Conservation (phyloP, 805 yeast genomes). For the Teunomyces panamensis region DNA sequence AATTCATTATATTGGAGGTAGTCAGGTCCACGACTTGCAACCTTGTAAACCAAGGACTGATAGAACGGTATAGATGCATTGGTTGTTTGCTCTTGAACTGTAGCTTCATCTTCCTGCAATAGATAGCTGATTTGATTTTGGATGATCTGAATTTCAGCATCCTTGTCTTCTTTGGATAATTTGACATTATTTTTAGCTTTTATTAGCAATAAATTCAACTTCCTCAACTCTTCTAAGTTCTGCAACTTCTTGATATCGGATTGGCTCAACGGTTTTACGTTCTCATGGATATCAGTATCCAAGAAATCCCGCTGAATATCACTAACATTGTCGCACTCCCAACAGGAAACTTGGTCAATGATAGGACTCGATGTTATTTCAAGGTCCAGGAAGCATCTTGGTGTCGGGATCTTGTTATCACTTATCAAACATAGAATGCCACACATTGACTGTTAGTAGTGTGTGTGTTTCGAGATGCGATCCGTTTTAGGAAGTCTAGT, state of each 20-base stretch:
- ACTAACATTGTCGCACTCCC: slow-evolving; percentile 12
- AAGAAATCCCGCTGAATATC: slow-evolving; percentile 8
- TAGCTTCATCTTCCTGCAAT: not conserved
- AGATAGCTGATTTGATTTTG: slow-evolving; percentile 14
- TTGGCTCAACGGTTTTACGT: slow-evolving; percentile 9
- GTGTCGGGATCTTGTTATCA: slow-evolving; percentile 10
- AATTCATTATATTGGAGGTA: slow-evolving; percentile 25
- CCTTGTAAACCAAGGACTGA: slow-evolving; percentile 6
- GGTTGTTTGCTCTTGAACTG: slow-evolving; percentile 1
- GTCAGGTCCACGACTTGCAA: slow-evolving; percentile 59
- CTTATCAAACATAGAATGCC: slow-evolving; percentile 44
- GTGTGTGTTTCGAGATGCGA: not conserved
- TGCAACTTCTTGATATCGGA: slow-evolving; percentile 26
- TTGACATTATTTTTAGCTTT: slow-evolving; percentile 29
- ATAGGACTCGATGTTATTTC: not conserved
- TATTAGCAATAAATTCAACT: slow-evolving; percentile 22
- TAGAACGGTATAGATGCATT: not conserved
- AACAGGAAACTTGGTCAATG: slow-evolving; percentile 2
- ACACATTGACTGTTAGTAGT: slow-evolving; percentile 41
- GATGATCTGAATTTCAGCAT: slow-evolving; percentile 7
- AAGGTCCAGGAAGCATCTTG: not conserved
- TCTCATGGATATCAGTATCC: slow-evolving; percentile 4
- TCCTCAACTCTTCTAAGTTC: slow-evolving; percentile 23
- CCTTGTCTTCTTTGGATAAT: slow-evolving; percentile 12
- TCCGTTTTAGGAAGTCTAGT: no score